phyloP scores from a whole-genome alignment of 2,329 filamentous ascomycete species.

The Macroventuria anomochaeta region DNA sequence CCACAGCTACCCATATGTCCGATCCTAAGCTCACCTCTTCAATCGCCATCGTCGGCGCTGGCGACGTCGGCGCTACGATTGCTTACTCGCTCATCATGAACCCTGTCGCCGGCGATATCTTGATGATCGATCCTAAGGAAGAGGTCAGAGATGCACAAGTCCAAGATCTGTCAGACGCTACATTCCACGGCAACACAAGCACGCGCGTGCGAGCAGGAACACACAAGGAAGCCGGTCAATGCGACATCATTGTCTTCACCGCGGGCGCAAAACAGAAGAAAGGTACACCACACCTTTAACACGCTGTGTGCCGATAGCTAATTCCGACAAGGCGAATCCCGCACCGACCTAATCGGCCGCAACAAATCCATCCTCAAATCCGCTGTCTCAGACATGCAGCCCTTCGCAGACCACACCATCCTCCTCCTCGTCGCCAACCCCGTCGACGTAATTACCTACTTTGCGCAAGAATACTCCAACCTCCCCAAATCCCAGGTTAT shows the following conservation, averaged over 20 bases:
- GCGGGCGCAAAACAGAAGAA: slow-evolving; percentile 32
- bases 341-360: slow-evolving; percentile 29
- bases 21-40: slow-evolving; percentile 27
- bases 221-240: slow-evolving; percentile 33
- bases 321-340: slow-evolving; percentile 20
- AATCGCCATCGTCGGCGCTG: slow-evolving; percentile 33
- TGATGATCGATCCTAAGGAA: slow-evolving; percentile 31
- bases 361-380: slow-evolving; percentile 32
- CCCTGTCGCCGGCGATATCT: slow-evolving; percentile 26
- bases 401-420: slow-evolving; percentile 23
- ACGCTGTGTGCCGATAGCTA: no score
- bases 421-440: slow-evolving; percentile 32
- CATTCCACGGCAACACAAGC: slow-evolving; percentile 29
- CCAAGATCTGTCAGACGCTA: slow-evolving; percentile 22
- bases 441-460: slow-evolving; percentile 31
- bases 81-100: slow-evolving; percentile 36
- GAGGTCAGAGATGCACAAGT: slow-evolving; percentile 30
- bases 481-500: slow-evolving; percentile 26
- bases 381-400: slow-evolving; percentile 30
- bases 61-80: slow-evolving; percentile 33
- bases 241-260: slow-evolving; percentile 31
- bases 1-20: no score
- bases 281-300: no score
- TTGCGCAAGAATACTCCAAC: slow-evolving; percentile 23
- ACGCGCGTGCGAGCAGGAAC: slow-evolving; percentile 27